A percentile compares a stretch with the other conserved stretches of the same genome.
These are phyloP conservation scores for Tylopilus sp. DNA, from an alignment of 1,284 basidiomycete genomes.

Conservation along the genomic window DNA sequence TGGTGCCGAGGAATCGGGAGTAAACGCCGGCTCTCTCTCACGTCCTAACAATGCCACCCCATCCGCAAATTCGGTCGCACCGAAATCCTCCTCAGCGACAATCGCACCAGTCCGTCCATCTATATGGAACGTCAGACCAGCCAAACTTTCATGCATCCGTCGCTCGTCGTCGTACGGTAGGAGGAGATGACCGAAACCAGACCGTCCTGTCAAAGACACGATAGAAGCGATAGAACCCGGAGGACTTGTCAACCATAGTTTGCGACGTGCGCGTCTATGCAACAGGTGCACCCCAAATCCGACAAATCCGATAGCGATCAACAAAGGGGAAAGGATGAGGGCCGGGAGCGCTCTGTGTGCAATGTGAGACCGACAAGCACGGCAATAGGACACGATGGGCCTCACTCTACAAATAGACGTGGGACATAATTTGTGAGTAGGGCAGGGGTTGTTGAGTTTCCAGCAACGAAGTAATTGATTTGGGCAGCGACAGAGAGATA, in stretches of 20 bases:
- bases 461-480: constrained; percentile 52
- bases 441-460: constrained; percentile 39
- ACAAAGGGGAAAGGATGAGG: constrained; percentile 47
- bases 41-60: constrained; percentile 18
- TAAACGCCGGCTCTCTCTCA: not conserved
- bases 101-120: constrained; percentile 63
- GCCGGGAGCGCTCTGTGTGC: constrained; percentile 47
- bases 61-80: constrained; percentile 8
- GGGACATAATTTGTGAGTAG: constrained; percentile 42
- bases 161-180: constrained; percentile 54
- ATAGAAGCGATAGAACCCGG: constrained; percentile 62
- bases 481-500: constrained; percentile 56
- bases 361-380: constrained; percentile 9
- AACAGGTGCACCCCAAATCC: constrained; percentile 48
- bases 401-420: constrained; percentile 58
- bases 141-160: constrained; percentile 47
- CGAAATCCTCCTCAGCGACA: constrained; percentile 42
- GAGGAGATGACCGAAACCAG: constrained; percentile 62
- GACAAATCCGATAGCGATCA: constrained; percentile 47
- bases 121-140: constrained; percentile 54
- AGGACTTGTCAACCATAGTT: constrained; percentile 51
- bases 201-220: constrained; percentile 55
- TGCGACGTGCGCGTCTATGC: constrained; percentile 47
- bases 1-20: constrained; percentile 8
- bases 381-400: constrained; percentile 1